phyloP scores from a whole-genome alignment of 2,329 filamentous ascomycete species.

The Pseudohalonectria lignicola region DNA sequence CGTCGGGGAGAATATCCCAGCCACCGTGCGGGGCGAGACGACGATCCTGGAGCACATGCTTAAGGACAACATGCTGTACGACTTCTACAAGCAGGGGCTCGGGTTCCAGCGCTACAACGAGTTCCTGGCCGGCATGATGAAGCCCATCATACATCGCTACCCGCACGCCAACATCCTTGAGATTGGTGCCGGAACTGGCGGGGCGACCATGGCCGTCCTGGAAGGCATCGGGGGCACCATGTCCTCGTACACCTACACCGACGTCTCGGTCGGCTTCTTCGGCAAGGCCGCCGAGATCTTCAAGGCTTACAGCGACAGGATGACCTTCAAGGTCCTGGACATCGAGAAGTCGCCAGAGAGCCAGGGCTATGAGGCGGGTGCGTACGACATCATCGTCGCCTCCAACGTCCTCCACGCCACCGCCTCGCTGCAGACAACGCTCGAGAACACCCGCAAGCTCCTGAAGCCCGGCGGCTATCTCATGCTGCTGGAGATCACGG shows the following conservation, averaged over 20 bases:
- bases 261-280: constrained; percentile 27
- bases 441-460: constrained; percentile 16
- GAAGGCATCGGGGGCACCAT: neutral
- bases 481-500: constrained; percentile 9
- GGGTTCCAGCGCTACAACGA: constrained; percentile 4
- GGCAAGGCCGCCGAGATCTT: constrained; percentile 11
- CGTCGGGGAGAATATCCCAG: constrained; percentile 6
- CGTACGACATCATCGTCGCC: constrained; percentile 20
- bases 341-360: neutral
- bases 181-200: constrained; percentile 23
- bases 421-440: constrained; percentile 9
- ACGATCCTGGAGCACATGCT: constrained; percentile 19
- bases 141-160: constrained; percentile 3
- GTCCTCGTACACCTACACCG: constrained; percentile 27
- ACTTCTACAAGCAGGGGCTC: constrained; percentile 17
- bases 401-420: constrained; percentile 19
- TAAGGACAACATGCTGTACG: constrained; percentile 19
- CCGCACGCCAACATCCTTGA: constrained; percentile 15
- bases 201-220: constrained; percentile 9
- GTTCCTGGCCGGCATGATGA: neutral
- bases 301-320: neutral
- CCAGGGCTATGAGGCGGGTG: constrained; percentile 2
- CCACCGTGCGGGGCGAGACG: constrained; percentile 6
- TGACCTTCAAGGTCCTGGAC: neutral
- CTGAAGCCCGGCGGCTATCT: constrained; percentile 24